A percentile compares a stretch with the other conserved stretches of the same genome.
Conservation (phyloP, 106 monocot species). For the Dendrobium huoshanense region DNA sequence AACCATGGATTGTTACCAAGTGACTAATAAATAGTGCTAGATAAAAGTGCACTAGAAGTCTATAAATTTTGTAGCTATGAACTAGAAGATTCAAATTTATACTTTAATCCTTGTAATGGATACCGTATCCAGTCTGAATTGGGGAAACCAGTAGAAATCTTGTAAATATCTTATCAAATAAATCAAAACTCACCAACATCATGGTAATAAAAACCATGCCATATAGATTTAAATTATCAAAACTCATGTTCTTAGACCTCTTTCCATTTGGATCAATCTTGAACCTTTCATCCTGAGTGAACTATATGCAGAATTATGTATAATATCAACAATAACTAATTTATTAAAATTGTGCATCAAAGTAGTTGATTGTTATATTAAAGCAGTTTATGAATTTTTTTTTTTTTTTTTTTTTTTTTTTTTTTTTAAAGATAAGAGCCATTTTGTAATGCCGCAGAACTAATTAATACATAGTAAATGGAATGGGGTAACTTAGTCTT, state of each 20-base stretch:
- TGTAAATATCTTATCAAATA: background rate
- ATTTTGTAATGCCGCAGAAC: background rate
- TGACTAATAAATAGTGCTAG: too few species aligned
- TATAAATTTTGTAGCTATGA: background rate
- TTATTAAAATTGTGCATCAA: too few species aligned
- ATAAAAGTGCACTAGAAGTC: background rate
- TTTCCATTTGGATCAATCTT: background rate
- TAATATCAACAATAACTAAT: too few species aligned
- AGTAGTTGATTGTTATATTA: background rate
- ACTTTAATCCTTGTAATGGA: background rate
- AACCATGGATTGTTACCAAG: too few species aligned
- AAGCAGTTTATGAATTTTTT: slow-evolving; percentile 1
- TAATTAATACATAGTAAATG: background rate
- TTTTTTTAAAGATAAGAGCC: background rate
- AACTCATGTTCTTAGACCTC: background rate
- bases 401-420: background rate
- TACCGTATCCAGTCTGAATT: background rate
- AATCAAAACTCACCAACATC: background rate
- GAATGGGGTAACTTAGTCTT: background rate
- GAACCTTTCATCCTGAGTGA: background rate
- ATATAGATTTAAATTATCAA: background rate
- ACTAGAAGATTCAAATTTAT: background rate
- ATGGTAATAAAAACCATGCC: background rate
- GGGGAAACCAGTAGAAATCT: background rate
- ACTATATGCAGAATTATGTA: too few species aligned